A percentile compares a stretch with the other conserved stretches of the same genome.
Evolutionary conservation across 345 rosid genomes (phyloP).

Genomic region (Hirschfeldia incana): DNA sequence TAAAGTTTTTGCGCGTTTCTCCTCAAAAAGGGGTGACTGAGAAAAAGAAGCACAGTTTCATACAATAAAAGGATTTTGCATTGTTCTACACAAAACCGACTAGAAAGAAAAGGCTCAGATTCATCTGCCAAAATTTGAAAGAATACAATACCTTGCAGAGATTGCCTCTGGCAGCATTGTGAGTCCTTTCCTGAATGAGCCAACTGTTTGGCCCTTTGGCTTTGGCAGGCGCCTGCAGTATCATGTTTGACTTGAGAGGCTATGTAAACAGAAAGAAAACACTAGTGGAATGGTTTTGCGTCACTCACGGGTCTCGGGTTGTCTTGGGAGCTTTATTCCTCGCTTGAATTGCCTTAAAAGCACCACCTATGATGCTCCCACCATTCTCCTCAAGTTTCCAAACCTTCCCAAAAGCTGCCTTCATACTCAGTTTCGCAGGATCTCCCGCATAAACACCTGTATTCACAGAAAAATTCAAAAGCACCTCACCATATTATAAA

Average conservation of each 20-base stretch:
- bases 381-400: slow-evolving; percentile 86
- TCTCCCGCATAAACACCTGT: slow-evolving; percentile 87
- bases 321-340: slow-evolving; percentile 62
- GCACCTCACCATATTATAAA: background rate
- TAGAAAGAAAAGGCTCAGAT: background rate
- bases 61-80: background rate
- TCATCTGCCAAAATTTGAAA: background rate
- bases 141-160: slow-evolving; percentile 46
- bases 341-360: slow-evolving; percentile 69
- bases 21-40: background rate
- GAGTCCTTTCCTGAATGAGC: slow-evolving; percentile 79
- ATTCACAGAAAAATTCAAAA: slow-evolving; percentile 2
- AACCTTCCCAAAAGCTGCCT: slow-evolving; percentile 86
- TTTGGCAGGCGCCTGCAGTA: slow-evolving; percentile 29
- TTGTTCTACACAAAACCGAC: background rate
- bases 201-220: slow-evolving; percentile 89
- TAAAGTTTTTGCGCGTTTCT: background rate
- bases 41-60: background rate
- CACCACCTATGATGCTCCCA: slow-evolving; percentile 73
- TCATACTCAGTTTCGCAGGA: slow-evolving; percentile 84
- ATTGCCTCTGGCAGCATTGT: slow-evolving; percentile 74
- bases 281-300: slow-evolving; percentile 2
- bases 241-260: background rate
- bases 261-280: background rate
- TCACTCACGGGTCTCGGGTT: slow-evolving; percentile 69